A percentile compares a stretch with the other conserved stretches of the same genome.
Evolutionary conservation across 345 rosid species (phyloP).

Genomic region (Pseudoturritis turrita): DNA sequence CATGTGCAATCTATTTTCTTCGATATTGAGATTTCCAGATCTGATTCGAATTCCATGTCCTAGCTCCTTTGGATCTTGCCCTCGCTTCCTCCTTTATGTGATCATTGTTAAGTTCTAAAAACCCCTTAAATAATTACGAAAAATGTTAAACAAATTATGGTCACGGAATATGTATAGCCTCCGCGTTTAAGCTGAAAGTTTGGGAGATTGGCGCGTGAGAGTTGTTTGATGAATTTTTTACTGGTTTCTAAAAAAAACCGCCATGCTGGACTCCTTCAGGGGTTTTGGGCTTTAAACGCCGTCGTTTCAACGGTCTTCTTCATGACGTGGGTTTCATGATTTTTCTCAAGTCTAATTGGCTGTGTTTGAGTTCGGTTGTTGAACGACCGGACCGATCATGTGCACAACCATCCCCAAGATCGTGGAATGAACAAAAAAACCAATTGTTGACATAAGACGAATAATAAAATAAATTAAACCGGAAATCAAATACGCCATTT

Average conservation of each 20-base stretch:
- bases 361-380: constrained; percentile 1
- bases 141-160: no score
- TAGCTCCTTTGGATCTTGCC: no score
- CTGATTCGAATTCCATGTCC: no score
- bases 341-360: background rate
- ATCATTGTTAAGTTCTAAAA: no score
- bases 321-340: constrained; percentile 19
- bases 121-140: no score
- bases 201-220: background rate
- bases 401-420: background rate
- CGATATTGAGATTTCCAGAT: no score
- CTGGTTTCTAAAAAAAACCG: constrained; percentile 2
- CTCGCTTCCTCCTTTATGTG: no score
- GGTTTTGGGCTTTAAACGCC: background rate
- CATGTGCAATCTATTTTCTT: no score
- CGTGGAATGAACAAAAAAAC: background rate
- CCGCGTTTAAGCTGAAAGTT: no score
- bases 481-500: background rate
- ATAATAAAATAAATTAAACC: background rate
- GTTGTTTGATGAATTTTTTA: background rate
- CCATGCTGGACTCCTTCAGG: constrained; percentile 6
- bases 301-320: background rate
- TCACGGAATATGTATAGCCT: no score
- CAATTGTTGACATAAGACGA: background rate
- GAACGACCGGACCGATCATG: constrained; percentile 12